phyloP scores from a whole-genome alignment of 2,329 filamentous ascomycete species.

The Incumbomyces lentus region DNA sequence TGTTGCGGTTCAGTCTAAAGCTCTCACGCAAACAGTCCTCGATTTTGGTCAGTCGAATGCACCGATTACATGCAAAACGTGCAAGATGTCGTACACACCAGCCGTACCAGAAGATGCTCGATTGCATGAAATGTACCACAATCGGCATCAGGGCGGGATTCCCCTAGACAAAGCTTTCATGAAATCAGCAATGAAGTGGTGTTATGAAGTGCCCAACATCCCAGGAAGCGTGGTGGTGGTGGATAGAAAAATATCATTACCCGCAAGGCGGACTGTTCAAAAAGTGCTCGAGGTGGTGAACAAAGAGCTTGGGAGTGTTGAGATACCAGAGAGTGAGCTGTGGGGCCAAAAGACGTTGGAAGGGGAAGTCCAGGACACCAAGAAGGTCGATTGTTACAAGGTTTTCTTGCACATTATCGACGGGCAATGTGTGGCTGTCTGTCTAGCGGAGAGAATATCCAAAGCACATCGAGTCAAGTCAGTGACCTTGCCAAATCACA shows the following conservation, averaged over 20 bases:
- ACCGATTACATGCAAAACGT: conserved; percentile 48
- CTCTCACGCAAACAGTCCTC: conserved; percentile 50
- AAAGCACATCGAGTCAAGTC: conserved; percentile 43
- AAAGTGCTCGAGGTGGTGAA: conserved; percentile 54
- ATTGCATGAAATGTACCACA: conserved; percentile 55
- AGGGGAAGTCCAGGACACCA: conserved; percentile 23
- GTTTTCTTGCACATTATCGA: conserved; percentile 52
- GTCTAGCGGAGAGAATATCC: conserved; percentile 51
- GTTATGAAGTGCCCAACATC: conserved; percentile 41
- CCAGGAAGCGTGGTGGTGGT: conserved; percentile 48
- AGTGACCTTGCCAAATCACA: neutral
- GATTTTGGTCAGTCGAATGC: conserved; percentile 40
- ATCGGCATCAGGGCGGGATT: conserved; percentile 50
- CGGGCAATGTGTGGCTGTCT: conserved; percentile 52
- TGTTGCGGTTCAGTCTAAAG: conserved; percentile 10
- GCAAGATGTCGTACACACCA: conserved; percentile 57
- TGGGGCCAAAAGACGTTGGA: conserved; percentile 43
- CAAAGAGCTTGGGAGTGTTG: conserved; percentile 50
- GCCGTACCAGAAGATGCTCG: conserved; percentile 51
- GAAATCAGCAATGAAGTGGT: conserved; percentile 41
- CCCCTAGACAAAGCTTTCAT: conserved; percentile 51
- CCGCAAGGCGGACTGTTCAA: conserved; percentile 42
- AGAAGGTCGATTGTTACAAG: conserved; percentile 42
- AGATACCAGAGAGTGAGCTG: conserved; percentile 46
- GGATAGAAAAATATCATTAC: conserved; percentile 42